Evolutionary conservation across 192 early-diverging fungal species (phyloP), one percentile per base, ranked within the genome.

Genomic region (Backusella liffmaniae): DNA sequence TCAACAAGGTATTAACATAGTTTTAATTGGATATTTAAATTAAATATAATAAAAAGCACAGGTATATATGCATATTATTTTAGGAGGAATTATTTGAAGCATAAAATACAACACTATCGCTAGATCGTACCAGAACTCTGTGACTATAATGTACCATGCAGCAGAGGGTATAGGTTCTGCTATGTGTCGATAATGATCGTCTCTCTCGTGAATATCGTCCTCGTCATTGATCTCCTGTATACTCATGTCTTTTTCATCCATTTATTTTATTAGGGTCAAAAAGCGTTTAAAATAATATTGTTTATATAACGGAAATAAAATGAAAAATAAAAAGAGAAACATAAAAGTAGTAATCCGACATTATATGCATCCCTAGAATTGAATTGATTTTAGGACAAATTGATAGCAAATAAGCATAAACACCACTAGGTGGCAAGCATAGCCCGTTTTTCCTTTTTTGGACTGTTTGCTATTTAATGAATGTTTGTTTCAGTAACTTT

Each of bases 101-200:
- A 62, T 29, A 62, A 12, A 10, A 29, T 62, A 23, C 12, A 62
- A 53, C 5, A 18, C 13, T 49, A 21, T 6, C 5, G 1, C 16
- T 32, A 18, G 7, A 30, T 29, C 83, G 75, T 91, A 88, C 78
- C 85, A 84, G n/a, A 91, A 85, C 82, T 91, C 90, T 37, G 82
- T 89, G 53, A 86, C 56, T 36, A 91, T 72, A 7, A 91, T 84
- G 65, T 89, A 88, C 75, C 84, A 82, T 0, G 89, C 86, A 41
- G 78, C 74, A 67, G 76, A n/a, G 2, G 89, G 89, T 29, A 91
- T 73, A 4, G 70, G 37, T 79, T 89, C 87, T 26, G 79, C 78
- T 41, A 89, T 86, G 34, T 73, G 86, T 41, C 85, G 85, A 71
- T 71, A 49, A 16, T 10, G 37, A 37, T 23, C 26, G 2, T 12